Base-by-base conservation (phyloP, 176 grass and related monocot species). In the Aegilops speltoides region DNA sequence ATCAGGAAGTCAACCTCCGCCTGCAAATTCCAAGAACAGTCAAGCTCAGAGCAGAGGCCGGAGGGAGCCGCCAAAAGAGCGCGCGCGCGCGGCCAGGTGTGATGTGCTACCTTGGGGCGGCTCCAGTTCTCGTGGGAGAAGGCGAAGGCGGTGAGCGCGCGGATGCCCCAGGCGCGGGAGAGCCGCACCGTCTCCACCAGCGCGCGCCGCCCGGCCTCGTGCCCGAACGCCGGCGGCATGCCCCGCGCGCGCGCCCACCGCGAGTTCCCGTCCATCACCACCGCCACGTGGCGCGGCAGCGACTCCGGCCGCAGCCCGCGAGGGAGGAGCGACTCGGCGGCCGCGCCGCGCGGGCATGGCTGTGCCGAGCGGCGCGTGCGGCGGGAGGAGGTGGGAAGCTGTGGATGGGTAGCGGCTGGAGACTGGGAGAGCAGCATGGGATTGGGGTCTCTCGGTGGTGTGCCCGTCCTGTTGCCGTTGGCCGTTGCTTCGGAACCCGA, bases 261-360 rank as follows among this genome's bases (percentile, higher is more conserved):
- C 63, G 89, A 88, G 87, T 94, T 94, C 66, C 94, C 94, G 89
- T 96, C 94, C 91, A 96, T 94, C 76, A 96, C 90, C 68, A 96
- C 83, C 33, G 94, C 94, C 87, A 96, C 94, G 79, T 96, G 89
- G 7, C 76, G 63, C 33, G 91, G 94, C 73, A 94, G 69, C 68
- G 72, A 33, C 81, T 93, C 87, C 31, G 66, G 76, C 22, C 79
- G 87, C 64, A 96, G 71, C 43, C 7, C 62, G 25, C 26, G 10
- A 7, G 79, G 83, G 68, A 91, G 91, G 83, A 83, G 76, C 22
- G 71, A 29, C 3, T 16, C 64, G 5, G 75, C 48, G 4, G 60
- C 40, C 12, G 56, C 79, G 8, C 82, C 92, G 57, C 68, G 37
- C 67, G 76, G 86, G 79, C 83, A 88, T 82, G 56, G 45, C 36